Conservation (phyloP, 129 eudicot genomes). For the Heracleum sosnowskyi region DNA sequence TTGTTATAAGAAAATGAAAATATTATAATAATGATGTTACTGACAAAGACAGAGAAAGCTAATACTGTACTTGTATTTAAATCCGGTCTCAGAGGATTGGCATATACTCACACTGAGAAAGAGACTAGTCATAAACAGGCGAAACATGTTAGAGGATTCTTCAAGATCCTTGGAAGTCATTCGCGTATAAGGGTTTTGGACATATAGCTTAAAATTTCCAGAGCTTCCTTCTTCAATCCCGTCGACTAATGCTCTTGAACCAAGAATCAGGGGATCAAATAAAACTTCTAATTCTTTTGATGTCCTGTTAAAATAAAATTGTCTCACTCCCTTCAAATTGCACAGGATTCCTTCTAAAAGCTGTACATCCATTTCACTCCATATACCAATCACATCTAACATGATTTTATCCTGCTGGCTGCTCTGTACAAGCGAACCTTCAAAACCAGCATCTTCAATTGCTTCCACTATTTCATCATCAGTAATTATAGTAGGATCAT, state of each 20-base stretch:
- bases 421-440: conserved; percentile 91
- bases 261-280: conserved; percentile 78
- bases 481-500: conserved; percentile 58
- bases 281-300: conserved; percentile 61
- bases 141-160: conserved; percentile 82
- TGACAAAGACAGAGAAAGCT: not conserved
- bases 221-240: conserved; percentile 62
- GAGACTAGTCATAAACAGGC: conserved; percentile 71
- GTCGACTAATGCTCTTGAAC: conserved; percentile 75
- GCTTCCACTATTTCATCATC: conserved; percentile 78
- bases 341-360: conserved; percentile 63
- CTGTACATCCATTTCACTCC: conserved; percentile 56
- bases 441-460: conserved; percentile 99
- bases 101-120: conserved; percentile 73
- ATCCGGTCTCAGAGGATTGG: not conserved
- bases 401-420: conserved; percentile 75
- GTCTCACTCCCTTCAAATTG: conserved; percentile 69
- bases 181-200: conserved; percentile 76
- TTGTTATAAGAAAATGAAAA: not conserved
- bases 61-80: not conserved
- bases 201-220: conserved; percentile 60
- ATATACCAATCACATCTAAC: conserved; percentile 56
- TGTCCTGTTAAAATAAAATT: conserved; percentile 44
- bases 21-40: not conserved
- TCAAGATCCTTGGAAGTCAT: conserved; percentile 84